Conservation (phyloP, 306 rosid species). For the Sphenostylis stenocarpa region DNA sequence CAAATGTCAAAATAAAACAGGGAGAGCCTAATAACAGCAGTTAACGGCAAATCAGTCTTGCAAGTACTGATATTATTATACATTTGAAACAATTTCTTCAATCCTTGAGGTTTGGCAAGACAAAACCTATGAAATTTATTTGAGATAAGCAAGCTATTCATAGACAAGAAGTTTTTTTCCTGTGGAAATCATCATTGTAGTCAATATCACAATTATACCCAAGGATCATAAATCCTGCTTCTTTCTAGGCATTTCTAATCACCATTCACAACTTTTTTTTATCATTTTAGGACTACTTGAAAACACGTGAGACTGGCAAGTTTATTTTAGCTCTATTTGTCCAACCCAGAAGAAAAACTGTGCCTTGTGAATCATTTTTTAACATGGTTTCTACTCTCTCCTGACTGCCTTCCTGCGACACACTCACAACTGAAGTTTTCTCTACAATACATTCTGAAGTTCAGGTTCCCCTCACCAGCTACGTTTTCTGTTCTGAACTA, state of each 20-base stretch:
- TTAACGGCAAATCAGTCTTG: too few relatives aligned
- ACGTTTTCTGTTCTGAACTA: not conserved
- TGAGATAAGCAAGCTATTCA: too few relatives aligned
- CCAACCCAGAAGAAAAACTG: too few relatives aligned
- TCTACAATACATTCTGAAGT: not conserved
- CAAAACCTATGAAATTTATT: too few relatives aligned
- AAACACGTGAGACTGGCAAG: not conserved
- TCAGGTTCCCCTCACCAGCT: not conserved
- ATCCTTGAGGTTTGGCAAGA: too few relatives aligned
- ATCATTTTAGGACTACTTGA: not conserved
- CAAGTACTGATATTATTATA: too few relatives aligned
- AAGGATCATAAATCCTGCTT: not conserved
- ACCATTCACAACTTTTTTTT: not conserved
- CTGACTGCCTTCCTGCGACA: not conserved
- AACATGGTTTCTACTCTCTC: not conserved
- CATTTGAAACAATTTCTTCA: too few relatives aligned
- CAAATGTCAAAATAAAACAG: too few relatives aligned
- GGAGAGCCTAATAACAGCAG: too few relatives aligned
- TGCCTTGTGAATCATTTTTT: too few relatives aligned
- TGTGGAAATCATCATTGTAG: not conserved
- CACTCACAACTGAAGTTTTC: not conserved
- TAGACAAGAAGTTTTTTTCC: too few relatives aligned
- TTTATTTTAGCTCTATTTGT: not conserved
- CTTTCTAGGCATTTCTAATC: not conserved
- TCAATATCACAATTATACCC: not conserved